These are phyloP conservation scores for Trichoderma polysporum DNA, from an alignment of 2,329 filamentous ascomycete genomes.

Conservation along the genomic window DNA sequence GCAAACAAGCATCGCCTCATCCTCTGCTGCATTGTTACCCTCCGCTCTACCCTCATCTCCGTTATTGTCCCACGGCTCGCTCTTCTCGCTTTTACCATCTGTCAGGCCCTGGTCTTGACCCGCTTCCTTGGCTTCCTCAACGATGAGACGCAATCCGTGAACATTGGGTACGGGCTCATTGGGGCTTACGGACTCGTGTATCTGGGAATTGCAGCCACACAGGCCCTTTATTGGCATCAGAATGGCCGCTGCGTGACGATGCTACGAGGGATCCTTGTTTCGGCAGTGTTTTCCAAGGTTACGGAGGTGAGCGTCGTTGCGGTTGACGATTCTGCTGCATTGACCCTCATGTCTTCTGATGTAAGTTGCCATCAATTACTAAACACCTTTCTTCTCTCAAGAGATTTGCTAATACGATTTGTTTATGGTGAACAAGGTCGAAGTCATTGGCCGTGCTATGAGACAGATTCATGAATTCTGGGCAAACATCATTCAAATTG, in stretches of 20 bases:
- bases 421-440: constrained; percentile 31
- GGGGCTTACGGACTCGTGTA: constrained; percentile 37
- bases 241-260: constrained; percentile 36
- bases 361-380: constrained; percentile 22
- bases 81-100: constrained; percentile 38
- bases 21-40: constrained; percentile 29
- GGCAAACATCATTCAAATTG: constrained; percentile 38
- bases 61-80: constrained; percentile 35
- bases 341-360: constrained; percentile 45
- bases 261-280: constrained; percentile 34
- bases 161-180: constrained; percentile 35
- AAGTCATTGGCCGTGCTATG: constrained; percentile 38
- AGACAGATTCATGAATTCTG: constrained; percentile 39
- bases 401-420: neutral
- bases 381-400: neutral
- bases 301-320: constrained; percentile 32
- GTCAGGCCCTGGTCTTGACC: constrained; percentile 39
- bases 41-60: constrained; percentile 33
- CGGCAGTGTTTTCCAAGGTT: constrained; percentile 35
- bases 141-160: constrained; percentile 26
- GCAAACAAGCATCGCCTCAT: constrained; percentile 3
- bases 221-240: constrained; percentile 27
- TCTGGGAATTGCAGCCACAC: constrained; percentile 33
- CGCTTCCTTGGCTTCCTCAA: constrained; percentile 31
- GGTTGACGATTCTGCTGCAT: constrained; percentile 35